These are phyloP conservation scores for Leccinum olivaceopallidum DNA, from an alignment of 768 basidiomycete species.

Conservation along the genomic window DNA sequence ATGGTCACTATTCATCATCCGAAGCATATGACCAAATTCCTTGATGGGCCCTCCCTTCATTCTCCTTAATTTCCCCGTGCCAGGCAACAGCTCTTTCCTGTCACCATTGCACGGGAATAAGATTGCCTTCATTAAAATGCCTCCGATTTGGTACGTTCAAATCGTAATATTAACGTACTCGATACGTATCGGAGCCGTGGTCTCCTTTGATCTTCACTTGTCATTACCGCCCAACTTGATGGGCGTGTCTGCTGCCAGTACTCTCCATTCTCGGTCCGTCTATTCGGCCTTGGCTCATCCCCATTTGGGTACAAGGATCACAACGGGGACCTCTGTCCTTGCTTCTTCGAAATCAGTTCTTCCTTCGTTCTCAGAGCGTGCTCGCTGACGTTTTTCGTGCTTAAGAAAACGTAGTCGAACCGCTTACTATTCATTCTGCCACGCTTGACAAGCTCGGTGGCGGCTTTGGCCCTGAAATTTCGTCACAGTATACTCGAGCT, in stretches of 20 bases:
- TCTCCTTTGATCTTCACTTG: conserved; percentile 22
- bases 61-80: conserved; percentile 10
- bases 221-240: conserved; percentile 20
- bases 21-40: conserved; percentile 15
- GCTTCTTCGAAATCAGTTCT: conserved; percentile 7
- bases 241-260: conserved; percentile 1
- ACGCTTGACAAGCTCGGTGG: conserved; percentile 4
- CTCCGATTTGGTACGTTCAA: conserved; percentile 19
- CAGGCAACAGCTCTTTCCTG: conserved; percentile 6
- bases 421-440: conserved; percentile 7
- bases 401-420: conserved; percentile 5
- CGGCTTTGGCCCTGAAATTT: conserved; percentile 13
- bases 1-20: conserved; percentile 15
- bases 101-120: conserved; percentile 21
- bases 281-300: conserved; percentile 5
- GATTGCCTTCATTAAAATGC: conserved; percentile 23
- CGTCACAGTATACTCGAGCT: not conserved
- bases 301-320: conserved; percentile 10
- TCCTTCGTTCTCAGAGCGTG: conserved; percentile 8
- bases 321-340: conserved; percentile 16
- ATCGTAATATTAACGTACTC: conserved; percentile 29
- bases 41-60: conserved; percentile 2
- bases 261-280: conserved; percentile 7
- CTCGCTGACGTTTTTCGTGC: conserved; percentile 16
- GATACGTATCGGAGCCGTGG: conserved; percentile 29